phyloP scores from a whole-genome alignment of 495 filamentous ascomycete species.

The Penicillium dipodomyicola region DNA sequence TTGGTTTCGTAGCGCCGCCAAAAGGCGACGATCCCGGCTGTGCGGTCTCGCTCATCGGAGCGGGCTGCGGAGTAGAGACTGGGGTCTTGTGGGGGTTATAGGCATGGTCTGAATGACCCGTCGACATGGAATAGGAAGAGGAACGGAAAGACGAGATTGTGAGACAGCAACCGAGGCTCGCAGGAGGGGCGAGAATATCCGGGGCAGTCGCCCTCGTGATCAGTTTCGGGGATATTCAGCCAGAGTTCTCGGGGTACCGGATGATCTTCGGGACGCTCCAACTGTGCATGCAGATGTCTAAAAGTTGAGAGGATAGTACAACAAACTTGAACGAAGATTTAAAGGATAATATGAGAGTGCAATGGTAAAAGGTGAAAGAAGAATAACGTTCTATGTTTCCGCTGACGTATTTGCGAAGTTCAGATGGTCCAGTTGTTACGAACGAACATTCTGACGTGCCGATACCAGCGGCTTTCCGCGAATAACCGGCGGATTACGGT shows the following conservation, averaged over 20 bases:
- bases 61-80: conserved; percentile 22
- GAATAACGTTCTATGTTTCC: conserved; percentile 13
- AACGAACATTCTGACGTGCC: conserved; percentile 33
- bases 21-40: conserved; percentile 28
- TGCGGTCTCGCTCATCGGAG: conserved; percentile 39
- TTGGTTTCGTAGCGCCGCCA: conserved; percentile 18
- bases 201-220: conserved; percentile 31
- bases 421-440: conserved; percentile 19
- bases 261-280: conserved; percentile 26
- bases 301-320: not conserved
- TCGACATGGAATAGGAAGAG: conserved; percentile 30
- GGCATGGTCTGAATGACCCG: conserved; percentile 34
- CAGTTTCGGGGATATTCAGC: conserved; percentile 28
- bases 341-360: conserved; percentile 1
- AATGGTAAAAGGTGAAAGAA: conserved; percentile 11
- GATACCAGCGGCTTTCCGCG: conserved; percentile 33
- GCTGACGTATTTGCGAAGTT: conserved; percentile 26
- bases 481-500: conserved; percentile 21
- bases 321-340: not conserved
- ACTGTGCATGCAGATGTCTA: conserved; percentile 1
- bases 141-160: conserved; percentile 11
- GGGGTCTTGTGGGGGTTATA: conserved; percentile 16
- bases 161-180: conserved; percentile 21
- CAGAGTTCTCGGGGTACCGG: conserved; percentile 36
- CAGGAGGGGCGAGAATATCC: conserved; percentile 17